Base-by-base conservation (phyloP, 805 yeast species). In the Wickerhamiella kurtzmanii region DNA sequence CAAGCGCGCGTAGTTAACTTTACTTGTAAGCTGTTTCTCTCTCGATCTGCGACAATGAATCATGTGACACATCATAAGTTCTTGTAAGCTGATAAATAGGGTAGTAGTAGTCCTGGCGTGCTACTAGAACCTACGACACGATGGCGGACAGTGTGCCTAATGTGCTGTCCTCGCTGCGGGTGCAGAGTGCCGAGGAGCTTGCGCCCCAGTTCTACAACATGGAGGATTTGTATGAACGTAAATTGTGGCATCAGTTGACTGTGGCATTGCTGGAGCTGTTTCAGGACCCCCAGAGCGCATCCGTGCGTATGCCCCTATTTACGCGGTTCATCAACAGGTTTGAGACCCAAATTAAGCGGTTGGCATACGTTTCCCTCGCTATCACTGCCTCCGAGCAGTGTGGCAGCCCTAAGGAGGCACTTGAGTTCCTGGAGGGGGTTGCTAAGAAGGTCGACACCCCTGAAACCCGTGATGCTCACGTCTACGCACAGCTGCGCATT, bases 201-300 rank as follows among this genome's bases (percentile, higher is more conserved):
- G 69, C 77, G 8, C 74, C 77, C 22, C 62, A 71, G 5, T 73
- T 82, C 56, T 79, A 76, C 59, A 74, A 76, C 45, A 74, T 89
- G 60, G 96, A 88, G 60, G 95, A 86, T 57, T 70, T 71, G 48
- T 82, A 85, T 66, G 95, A 87, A 60, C 72, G 95, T 56, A 87
- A 86, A 64, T 73, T 89, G 61, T 92, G 96, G 96, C 94, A 82
- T 67, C 97, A 92, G 69, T 73, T 92, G 60, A 84, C 96, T 2
- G 75, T 76, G 50, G 65, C 76, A 4, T 68, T 92, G 48, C 65
- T 67, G 35, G 73, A 72, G 51, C 74, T 88, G 59, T 89, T 76
- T 66, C 68, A 67, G 39, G 69, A 71, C 47, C 71, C 76, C 6
- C 69, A 69, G 22, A 70, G 82, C 13, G 64, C 62, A 35, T 66